Evolutionary conservation across 1,139 yeast species (phyloP), one percentile per base, ranked within the genome.

Genomic region (Sugiyamaella japonica): DNA sequence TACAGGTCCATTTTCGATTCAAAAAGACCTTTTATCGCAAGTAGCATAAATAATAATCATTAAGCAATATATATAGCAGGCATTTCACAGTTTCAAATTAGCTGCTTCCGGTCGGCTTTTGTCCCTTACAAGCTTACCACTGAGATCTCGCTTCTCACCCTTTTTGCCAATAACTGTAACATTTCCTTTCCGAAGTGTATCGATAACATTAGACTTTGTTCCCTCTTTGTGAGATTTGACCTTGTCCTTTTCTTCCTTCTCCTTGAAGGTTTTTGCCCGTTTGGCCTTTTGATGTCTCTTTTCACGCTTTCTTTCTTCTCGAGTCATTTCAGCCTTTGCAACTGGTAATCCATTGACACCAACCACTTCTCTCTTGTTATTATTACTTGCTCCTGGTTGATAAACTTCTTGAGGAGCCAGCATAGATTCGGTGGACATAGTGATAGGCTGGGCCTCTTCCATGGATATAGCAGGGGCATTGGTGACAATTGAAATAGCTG

Each of bases 341-440:
- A 87, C 83, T 1, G 91, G 85, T 63, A 87, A 79, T 64, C 97
- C 97, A 50, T 90, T 85, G 62, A 84, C 84, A 62, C 90, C 80
- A 56, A 82, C 77, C 23, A 89, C 86, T 68, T 89, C 96, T 54
- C 81, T 75, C 57, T 66, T 65, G 15, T 73, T 71, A 23, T 23
- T 20, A 20, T 20, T 20, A 20, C 6, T 41, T 37, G 78, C 76
- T 50, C 77, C 80, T 23, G 85, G 77, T 66, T 78, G 82, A 72
- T 86, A 93, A n/a, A 93, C 78, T 73, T 93, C 99, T 73, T 93
- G 99, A 41, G 99, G 99, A 1, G 99, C 99, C 64, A 93, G 77
- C 51, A 87, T 81, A n/a, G 85, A 76, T 28, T 85, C 89, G 34
- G 81, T 74, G 1, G 95, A 81, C 73, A 88, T 79, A 44, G 91